Conservation (phyloP, 345 rosid species). For the Isatis tinctoria region DNA sequence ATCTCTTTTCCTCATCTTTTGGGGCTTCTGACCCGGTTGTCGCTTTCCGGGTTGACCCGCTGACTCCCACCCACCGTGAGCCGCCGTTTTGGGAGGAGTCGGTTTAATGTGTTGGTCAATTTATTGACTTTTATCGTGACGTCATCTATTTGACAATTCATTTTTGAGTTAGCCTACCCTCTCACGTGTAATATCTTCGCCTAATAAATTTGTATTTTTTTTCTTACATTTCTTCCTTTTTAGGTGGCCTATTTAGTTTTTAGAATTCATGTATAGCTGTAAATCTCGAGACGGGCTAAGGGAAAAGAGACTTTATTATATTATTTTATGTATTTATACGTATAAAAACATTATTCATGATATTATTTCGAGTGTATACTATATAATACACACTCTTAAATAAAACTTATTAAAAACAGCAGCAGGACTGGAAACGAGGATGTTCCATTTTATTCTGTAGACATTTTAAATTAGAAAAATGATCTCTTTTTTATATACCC, state of each 20-base stretch:
- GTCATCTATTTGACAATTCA: not conserved
- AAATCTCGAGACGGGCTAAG: not conserved
- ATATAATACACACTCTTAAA: not conserved
- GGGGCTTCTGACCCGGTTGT: not conserved
- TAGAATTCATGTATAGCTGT: not conserved
- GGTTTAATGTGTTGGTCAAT: not conserved
- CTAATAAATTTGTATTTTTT: not conserved
- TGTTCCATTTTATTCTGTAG: slow-evolving; percentile 22
- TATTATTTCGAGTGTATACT: slow-evolving; percentile 7
- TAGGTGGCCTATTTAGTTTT: too few species aligned
- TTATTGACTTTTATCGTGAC: not conserved
- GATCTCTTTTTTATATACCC: slow-evolving; percentile 33
- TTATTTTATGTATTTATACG: slow-evolving; percentile 5
- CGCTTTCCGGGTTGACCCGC: not conserved
- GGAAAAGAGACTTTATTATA: slow-evolving; percentile 23
- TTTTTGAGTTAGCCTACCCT: not conserved
- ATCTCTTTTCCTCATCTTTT: not conserved
- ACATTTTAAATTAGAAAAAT: not conserved
- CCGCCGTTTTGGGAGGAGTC: not conserved
- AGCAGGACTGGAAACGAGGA: slow-evolving; percentile 16
- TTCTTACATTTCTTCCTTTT: too few species aligned
- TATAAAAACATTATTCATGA: slow-evolving; percentile 13
- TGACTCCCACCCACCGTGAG: not conserved
- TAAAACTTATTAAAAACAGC: slow-evolving; percentile 15
- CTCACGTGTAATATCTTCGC: not conserved